Evolutionary conservation across 768 basidiomycete species (phyloP), one percentile per base, ranked within the genome.

Genomic region (Mycena capillaripes): DNA sequence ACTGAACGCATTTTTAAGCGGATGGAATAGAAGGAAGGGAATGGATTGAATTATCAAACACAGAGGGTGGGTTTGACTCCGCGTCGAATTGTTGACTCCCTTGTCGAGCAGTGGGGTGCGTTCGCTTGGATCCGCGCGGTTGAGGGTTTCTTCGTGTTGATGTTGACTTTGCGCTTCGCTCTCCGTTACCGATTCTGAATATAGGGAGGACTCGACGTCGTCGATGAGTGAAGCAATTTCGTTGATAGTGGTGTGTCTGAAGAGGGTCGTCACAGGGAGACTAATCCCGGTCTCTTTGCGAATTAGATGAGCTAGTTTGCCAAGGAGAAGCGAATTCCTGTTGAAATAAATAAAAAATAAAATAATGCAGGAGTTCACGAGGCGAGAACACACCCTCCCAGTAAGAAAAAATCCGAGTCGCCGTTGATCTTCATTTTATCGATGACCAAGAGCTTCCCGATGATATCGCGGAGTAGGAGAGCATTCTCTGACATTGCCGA

Each of bases 11-110:
- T 82, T 77, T 72, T 86, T 86, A 58, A 87, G 74, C 2, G 86
- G 86, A 71, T 85, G 84, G 72, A 87, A 86, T 66, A 87, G 83
- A 0, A 84, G 36, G 42, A 84, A 73, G 1, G 86, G 86, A n/a
- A 87, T 75, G 2, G 82, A 76, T 70, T 87, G 86, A 1, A 86
- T 77, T n/a, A 86, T 72, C 58, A 87, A 78, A 40, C 78, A 82
- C 10, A 86, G 69, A 3, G 84, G 84, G 66, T 86, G 83, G 2
- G 75, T 79, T 53, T 83, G 83, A 7, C 80, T 76, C 30, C 82
- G 78, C 4, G 61, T 32, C 30, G 16, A 4, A 4, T 19, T 38
- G 21, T 16, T 36, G 32, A 79, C 17, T 14, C 9, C 78, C 46
- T 77, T 53, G 2, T 78, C 78, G 48, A 80, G 38, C 19, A 36